Evolutionary conservation across 805 yeast species (phyloP).

Genomic region (Maudiozyma serrabonitensis): DNA sequence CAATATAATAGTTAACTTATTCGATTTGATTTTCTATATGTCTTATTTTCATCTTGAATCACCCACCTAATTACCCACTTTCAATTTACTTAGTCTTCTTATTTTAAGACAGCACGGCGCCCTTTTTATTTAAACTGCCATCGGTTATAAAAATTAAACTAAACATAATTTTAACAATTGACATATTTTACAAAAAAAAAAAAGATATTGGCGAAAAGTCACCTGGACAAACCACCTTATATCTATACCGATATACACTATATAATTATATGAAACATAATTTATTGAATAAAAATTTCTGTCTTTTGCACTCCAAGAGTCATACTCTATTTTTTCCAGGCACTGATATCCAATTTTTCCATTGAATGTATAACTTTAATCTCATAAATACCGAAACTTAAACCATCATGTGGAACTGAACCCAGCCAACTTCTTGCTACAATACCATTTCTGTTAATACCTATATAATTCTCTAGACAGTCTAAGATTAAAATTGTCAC

Average conservation of each 20-base stretch:
- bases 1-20: too few relatives aligned
- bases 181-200: too few relatives aligned
- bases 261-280: background rate
- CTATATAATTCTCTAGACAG: conserved; percentile 49
- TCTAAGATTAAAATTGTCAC: conserved; percentile 50
- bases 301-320: background rate
- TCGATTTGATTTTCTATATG: too few relatives aligned
- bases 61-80: too few relatives aligned
- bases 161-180: too few relatives aligned
- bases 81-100: too few relatives aligned
- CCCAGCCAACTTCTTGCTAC: conserved; percentile 65
- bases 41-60: too few relatives aligned
- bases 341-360: conserved; percentile 7
- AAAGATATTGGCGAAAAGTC: too few relatives aligned
- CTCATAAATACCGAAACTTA: conserved; percentile 51
- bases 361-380: conserved; percentile 19
- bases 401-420: conserved; percentile 60
- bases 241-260: background rate
- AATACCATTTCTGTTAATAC: conserved; percentile 58
- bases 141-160: too few relatives aligned
- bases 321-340: background rate
- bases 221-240: too few relatives aligned
- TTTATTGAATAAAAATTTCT: background rate
- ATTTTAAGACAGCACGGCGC: too few relatives aligned
- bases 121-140: too few relatives aligned